Percentiles rank a stretch among this genome's conserved stretches.
phyloP scores from a whole-genome alignment of 164 flowering plant genomes.

The Cinnamomum micranthum region DNA sequence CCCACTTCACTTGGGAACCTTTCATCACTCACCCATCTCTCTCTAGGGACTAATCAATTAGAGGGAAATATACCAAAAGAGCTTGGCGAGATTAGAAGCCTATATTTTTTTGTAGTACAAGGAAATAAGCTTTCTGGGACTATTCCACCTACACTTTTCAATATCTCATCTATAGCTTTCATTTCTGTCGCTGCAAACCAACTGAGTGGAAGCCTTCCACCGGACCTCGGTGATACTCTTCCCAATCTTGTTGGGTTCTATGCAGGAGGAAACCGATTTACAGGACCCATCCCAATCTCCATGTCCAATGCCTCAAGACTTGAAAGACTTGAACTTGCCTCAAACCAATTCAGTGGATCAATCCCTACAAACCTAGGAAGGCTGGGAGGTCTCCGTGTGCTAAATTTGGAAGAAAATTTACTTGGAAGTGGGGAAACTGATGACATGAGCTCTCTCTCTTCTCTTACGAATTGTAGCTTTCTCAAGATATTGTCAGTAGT shows the following conservation, averaged over 20 bases:
- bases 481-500: constrained; percentile 30
- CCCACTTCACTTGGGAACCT: neutral
- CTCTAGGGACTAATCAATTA: neutral
- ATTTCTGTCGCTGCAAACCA: neutral
- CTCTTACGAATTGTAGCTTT: constrained; percentile 28
- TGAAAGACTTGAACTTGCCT: constrained; percentile 21
- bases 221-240: constrained; percentile 19
- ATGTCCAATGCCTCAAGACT: constrained; percentile 38
- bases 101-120: neutral
- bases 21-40: neutral
- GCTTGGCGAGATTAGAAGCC: neutral
- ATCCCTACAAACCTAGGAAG: neutral
- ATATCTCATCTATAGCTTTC: neutral
- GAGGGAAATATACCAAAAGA: neutral
- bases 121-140: neutral
- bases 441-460: constrained; percentile 27
- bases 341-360: constrained; percentile 20
- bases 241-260: constrained; percentile 29
- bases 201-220: constrained; percentile 25
- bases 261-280: constrained; percentile 27
- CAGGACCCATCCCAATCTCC: constrained; percentile 44
- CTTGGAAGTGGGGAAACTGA: neutral
- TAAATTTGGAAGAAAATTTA: neutral
- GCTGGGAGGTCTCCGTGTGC: neutral
- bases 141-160: neutral